These are phyloP conservation scores for Chalciporus sp. DNA, from an alignment of 1,284 basidiomycete species.

Conservation along the genomic window DNA sequence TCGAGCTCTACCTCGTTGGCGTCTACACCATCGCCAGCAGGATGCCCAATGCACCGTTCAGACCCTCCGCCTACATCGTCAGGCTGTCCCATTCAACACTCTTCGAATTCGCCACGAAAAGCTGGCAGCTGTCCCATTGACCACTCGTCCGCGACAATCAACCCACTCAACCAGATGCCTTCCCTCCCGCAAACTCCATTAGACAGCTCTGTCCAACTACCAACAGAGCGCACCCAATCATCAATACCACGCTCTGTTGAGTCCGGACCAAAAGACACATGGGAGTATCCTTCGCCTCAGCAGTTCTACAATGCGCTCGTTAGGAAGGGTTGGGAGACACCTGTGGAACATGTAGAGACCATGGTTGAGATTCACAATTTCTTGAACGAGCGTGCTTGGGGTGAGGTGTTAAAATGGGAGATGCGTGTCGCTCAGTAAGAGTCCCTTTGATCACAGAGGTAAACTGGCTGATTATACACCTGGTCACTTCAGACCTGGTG, in stretches of 20 bases:
- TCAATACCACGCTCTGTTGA: slow-evolving; percentile 80
- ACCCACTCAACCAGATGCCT: slow-evolving; percentile 93
- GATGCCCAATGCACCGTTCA: slow-evolving; percentile 11
- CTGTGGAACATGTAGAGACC: slow-evolving; percentile 93
- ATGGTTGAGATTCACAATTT: slow-evolving; percentile 99
- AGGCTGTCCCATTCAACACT: slow-evolving; percentile 28
- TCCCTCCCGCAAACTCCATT: slow-evolving; percentile 70
- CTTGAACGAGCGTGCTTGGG: slow-evolving; percentile 96
- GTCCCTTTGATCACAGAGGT: neutral
- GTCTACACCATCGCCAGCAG: slow-evolving; percentile 1
- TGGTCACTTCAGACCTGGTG: slow-evolving; percentile 27
- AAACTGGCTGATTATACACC: slow-evolving; percentile 18
- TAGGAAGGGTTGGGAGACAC: slow-evolving; percentile 97
- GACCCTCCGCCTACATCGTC: slow-evolving; percentile 4
- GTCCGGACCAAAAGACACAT: slow-evolving; percentile 37
- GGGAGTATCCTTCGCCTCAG: slow-evolving; percentile 99
- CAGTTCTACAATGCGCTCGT: slow-evolving; percentile 99
- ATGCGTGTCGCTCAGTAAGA: slow-evolving; percentile 61
- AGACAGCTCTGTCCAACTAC: slow-evolving; percentile 63
- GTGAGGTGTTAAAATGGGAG: slow-evolving; percentile 95
- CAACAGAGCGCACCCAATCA: slow-evolving; percentile 77
- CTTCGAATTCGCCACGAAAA: neutral
- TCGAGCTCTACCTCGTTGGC: neutral
- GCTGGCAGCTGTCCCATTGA: slow-evolving; percentile 46
- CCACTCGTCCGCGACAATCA: slow-evolving; percentile 50